A percentile compares a stretch with the other conserved stretches of the same genome.
These are phyloP conservation scores for Amanita muscaria DNA, from an alignment of 768 basidiomycete species.

Conservation along the genomic window DNA sequence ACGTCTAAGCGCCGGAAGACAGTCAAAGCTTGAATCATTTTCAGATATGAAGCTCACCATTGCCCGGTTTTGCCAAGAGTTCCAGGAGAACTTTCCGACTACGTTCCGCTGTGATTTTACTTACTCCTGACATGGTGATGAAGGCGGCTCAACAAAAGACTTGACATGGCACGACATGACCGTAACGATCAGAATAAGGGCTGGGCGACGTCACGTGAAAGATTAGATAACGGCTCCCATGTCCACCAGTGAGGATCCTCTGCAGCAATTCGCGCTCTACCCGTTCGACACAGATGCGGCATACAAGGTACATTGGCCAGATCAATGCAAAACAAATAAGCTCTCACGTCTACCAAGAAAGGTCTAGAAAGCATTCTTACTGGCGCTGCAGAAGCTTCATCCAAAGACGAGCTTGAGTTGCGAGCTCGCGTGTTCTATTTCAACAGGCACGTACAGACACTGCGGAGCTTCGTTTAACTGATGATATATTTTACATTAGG, in stretches of 20 bases:
- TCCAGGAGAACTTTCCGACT: slow-evolving; percentile 63
- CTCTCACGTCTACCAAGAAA: slow-evolving; percentile 40
- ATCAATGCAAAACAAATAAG: too few species aligned
- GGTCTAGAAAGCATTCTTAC: slow-evolving; percentile 51
- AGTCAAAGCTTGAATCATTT: too few species aligned
- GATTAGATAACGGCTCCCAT: not conserved
- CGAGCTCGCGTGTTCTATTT: slow-evolving; percentile 65
- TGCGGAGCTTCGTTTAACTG: not conserved
- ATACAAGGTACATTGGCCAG: slow-evolving; percentile 52
- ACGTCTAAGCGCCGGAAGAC: too few species aligned
- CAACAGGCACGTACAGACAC: slow-evolving; percentile 40
- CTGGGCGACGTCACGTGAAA: slow-evolving; percentile 1
- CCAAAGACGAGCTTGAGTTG: slow-evolving; percentile 39
- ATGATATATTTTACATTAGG: slow-evolving; percentile 16
- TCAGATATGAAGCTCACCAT: slow-evolving; percentile 62
- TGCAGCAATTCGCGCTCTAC: slow-evolving; percentile 30
- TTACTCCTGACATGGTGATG: slow-evolving; percentile 27
- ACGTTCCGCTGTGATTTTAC: slow-evolving; percentile 55
- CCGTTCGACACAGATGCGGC: slow-evolving; percentile 48
- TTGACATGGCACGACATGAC: not conserved
- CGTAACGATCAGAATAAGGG: not conserved
- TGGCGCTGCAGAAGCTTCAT: slow-evolving; percentile 23
- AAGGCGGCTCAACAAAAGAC: not conserved
- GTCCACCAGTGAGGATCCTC: slow-evolving; percentile 4
- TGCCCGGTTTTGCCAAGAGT: slow-evolving; percentile 65